Evolutionary conservation across 352 stramenopile genomes (phyloP), one percentile per base, ranked within the genome.

Genomic region (Pythium sp.): DNA sequence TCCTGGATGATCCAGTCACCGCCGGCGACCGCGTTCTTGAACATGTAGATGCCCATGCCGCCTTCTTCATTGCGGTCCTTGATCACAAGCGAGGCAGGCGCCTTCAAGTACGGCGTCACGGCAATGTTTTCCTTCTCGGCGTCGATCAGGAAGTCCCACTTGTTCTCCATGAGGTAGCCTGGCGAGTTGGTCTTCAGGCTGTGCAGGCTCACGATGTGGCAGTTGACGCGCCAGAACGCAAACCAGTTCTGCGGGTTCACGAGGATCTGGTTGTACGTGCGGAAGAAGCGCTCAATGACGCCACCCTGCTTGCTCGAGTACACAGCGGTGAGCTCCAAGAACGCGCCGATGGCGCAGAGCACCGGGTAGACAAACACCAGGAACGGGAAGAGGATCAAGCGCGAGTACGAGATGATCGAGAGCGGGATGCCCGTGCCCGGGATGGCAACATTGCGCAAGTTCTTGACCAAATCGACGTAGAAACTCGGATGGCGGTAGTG

Each of bases 41-140:
- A 99, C 68, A 99, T 99, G 75, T 93, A 93, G 70, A 99, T 98
- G 58, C 97, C 97, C 85, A 99, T 93, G 47, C 97, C 97, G 22
- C 97, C 97, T 75, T 99, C 96, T 73, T 99, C 97, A 68, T 99
- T 99, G 41, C 96, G 93, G 78, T 99, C 94, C 77, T 99, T 99
- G 62, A 98, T 86, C 7, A 99, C 97, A 41, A 99, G 87, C 58
- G 84, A 91, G 22, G 85, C 89, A 5, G 88, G 86, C 15, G 85
- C 76, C 66, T 97, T 92, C 46, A 99, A 78, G 79, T 96, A 98
- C 9, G 97, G 97, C 43, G 92, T 97, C 41, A 99, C 86, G 5
- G 97, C 95, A 32, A 99, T 97, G 47, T 80, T 84, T 46, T 89
- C 72, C 69, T 97, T 93, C 41, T 93, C 81, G n/a, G 92, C 88